These are phyloP conservation scores for Leccinellum rugosiceps DNA, from an alignment of 768 basidiomycete species.

Conservation along the genomic window DNA sequence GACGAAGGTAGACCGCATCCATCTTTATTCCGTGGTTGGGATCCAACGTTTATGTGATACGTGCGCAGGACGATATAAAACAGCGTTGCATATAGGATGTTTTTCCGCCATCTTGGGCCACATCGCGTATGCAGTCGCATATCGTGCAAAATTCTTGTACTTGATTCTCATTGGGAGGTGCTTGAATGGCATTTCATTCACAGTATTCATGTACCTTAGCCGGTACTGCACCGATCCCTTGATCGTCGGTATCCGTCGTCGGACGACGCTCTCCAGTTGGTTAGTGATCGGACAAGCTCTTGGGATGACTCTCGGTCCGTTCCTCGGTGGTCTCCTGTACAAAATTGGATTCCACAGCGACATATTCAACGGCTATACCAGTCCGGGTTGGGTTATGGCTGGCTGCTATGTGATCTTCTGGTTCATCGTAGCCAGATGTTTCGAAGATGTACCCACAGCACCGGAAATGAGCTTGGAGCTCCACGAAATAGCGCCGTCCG, in stretches of 20 bases:
- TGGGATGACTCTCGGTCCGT: not conserved
- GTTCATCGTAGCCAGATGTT: not conserved
- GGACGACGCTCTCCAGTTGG: slow-evolving; percentile 37
- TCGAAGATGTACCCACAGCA: slow-evolving; percentile 37
- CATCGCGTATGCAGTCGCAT: slow-evolving; percentile 60
- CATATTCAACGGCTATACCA: slow-evolving; percentile 67
- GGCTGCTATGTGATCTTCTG: slow-evolving; percentile 23
- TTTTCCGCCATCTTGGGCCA: slow-evolving; percentile 48
- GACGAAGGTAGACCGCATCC: slow-evolving; percentile 48
- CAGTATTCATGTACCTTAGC: slow-evolving; percentile 65
- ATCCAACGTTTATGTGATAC: not conserved
- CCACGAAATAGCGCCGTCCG: slow-evolving; percentile 2
- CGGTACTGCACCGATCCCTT: slow-evolving; percentile 62
- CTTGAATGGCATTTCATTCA: slow-evolving; percentile 57
- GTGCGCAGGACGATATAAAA: slow-evolving; percentile 49
- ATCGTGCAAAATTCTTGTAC: slow-evolving; percentile 56
- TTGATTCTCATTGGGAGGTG: slow-evolving; percentile 71
- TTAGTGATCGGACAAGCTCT: slow-evolving; percentile 52
- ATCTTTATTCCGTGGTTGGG: not conserved
- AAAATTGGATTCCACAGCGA: slow-evolving; percentile 55
- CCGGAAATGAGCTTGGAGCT: slow-evolving; percentile 9
- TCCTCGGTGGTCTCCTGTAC: slow-evolving; percentile 35
- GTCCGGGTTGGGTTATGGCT: slow-evolving; percentile 57
- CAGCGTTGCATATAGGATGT: slow-evolving; percentile 57
- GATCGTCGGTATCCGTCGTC: slow-evolving; percentile 54